Conservation (phyloP, 495 filamentous ascomycete genomes). For the Penicillium fimorum region DNA sequence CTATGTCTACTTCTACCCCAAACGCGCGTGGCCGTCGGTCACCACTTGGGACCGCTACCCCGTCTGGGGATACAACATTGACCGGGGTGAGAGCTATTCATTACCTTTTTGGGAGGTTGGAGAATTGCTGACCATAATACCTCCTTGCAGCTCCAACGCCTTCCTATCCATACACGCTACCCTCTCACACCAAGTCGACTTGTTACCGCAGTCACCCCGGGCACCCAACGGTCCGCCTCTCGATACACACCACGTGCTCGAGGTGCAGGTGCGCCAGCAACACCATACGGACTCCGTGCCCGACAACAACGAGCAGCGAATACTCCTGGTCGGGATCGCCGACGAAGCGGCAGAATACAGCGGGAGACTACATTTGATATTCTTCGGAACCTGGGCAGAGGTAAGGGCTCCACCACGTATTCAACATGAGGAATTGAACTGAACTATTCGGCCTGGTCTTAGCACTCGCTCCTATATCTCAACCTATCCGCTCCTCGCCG, state of each 20-base stretch:
- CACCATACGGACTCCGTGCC: conserved; percentile 71
- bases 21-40: conserved; percentile 38
- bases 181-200: conserved; percentile 44
- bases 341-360: conserved; percentile 64
- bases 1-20: conserved; percentile 36
- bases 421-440: not conserved
- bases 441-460: not conserved
- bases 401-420: conserved; percentile 24
- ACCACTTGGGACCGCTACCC: conserved; percentile 26
- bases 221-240: conserved; percentile 36
- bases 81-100: conserved; percentile 28
- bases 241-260: conserved; percentile 39
- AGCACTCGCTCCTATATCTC: conserved; percentile 59
- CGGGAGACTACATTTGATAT: conserved; percentile 75
- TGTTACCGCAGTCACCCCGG: conserved; percentile 33
- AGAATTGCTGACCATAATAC: conserved; percentile 1
- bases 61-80: conserved; percentile 33
- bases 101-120: not conserved
- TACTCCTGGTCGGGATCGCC: conserved; percentile 66
- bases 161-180: conserved; percentile 35
- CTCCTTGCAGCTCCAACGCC: conserved; percentile 34
- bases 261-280: conserved; percentile 50
- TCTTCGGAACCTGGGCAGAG: conserved; percentile 62
- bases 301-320: conserved; percentile 73
- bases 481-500: conserved; percentile 60